phyloP scores from a whole-genome alignment of 2,329 filamentous ascomycete genomes.

The Fusarium sp. region DNA sequence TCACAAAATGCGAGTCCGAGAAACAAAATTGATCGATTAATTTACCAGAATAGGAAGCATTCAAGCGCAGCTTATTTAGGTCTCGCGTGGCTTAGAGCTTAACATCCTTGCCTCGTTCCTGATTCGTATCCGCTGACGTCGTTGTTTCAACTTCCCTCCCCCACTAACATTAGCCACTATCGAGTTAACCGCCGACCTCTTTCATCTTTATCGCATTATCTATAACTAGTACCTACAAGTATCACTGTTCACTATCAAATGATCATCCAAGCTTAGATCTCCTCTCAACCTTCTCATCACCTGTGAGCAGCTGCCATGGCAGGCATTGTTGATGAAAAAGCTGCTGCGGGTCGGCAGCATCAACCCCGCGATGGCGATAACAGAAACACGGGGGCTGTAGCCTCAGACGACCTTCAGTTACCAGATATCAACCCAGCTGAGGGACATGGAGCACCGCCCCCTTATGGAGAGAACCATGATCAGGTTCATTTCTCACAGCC shows the following conservation, averaged over 20 bases:
- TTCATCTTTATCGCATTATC: background rate
- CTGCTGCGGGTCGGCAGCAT: conserved; percentile 35
- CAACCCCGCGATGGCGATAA: conserved; percentile 23
- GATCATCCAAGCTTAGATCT: background rate
- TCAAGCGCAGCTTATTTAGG: background rate
- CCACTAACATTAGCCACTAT: conserved; percentile 8
- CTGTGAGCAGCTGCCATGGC: conserved; percentile 38
- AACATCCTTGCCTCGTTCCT: conserved; percentile 10
- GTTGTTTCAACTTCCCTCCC: conserved; percentile 21
- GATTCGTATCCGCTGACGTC: conserved; percentile 27
- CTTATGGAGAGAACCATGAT: conserved; percentile 68
- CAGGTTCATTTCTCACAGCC: conserved; percentile 69
- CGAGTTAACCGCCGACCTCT: background rate
- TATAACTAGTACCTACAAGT: background rate
- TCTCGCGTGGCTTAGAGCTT: conserved; percentile 17
- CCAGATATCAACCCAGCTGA: conserved; percentile 54
- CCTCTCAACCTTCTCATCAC: background rate
- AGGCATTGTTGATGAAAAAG: conserved; percentile 43
- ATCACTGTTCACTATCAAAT: background rate
- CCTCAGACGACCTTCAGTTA: conserved; percentile 54
- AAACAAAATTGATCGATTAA: background rate
- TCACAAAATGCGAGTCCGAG: background rate
- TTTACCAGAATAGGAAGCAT: background rate
- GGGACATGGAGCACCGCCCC: conserved; percentile 60
- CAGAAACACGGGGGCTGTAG: conserved; percentile 44